phyloP scores from a whole-genome alignment of 2,329 filamentous ascomycete genomes.

The Aspergillus chevalieri region DNA sequence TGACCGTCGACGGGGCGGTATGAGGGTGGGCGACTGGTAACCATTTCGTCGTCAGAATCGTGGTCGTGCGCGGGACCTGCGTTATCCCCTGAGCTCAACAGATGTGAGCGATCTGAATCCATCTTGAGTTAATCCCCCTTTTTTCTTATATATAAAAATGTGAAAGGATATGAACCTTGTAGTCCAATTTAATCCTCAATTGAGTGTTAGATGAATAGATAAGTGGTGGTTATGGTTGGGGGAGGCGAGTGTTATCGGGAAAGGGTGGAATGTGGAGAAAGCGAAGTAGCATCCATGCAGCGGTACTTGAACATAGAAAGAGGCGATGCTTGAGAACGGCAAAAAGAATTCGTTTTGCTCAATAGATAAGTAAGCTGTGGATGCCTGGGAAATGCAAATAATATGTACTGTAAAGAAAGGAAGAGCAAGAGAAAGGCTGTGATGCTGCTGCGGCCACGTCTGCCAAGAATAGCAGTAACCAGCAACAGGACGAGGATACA shows the following conservation, averaged over 20 bases:
- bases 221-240: no score
- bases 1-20: conserved; percentile 45
- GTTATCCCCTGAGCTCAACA: conserved; percentile 16
- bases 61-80: conserved; percentile 32
- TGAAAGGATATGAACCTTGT: conserved; percentile 1
- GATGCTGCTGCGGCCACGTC: conserved; percentile 8
- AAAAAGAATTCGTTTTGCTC: no score
- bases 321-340: no score
- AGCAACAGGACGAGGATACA: neutral
- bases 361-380: no score
- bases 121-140: conserved; percentile 17
- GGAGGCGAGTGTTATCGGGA: neutral
- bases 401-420: neutral
- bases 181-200: neutral
- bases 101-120: conserved; percentile 25
- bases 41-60: conserved; percentile 39
- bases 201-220: neutral
- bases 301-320: neutral
- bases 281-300: neutral
- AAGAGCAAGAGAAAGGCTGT: neutral
- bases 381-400: neutral
- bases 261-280: neutral
- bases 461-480: conserved; percentile 3
- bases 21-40: conserved; percentile 41
- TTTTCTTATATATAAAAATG: neutral